Evolutionary conservation across 2,329 filamentous ascomycete species (phyloP), one percentile per base, ranked within the genome.

Genomic region (Colletotrichum sp.): DNA sequence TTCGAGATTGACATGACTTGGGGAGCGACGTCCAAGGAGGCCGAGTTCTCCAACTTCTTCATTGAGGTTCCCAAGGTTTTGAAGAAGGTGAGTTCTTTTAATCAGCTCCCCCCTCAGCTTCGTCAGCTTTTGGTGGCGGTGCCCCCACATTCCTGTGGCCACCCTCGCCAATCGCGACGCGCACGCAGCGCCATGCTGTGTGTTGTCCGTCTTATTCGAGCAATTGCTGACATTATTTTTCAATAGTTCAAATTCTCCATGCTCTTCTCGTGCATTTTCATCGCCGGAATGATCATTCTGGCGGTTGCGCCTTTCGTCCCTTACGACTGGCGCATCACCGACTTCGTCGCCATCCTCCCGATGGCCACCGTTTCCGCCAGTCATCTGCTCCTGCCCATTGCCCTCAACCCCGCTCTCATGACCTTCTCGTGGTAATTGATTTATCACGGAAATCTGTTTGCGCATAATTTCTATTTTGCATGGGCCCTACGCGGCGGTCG

Each of bases 1-100:
- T 95, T 97, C 83, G 92, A 95, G 86, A 92, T 96, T 82, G 90
- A 97, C 85, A 96, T 97, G 93, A 92, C 91, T 5, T 97, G 95
- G 95, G 95, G 95, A 67, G 92, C 95, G 2, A 98, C 95, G 0
- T 91, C 93, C 55, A 98, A 98, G 86, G 95, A 98, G 86, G 91
- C 92, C 66, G 93, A 95, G 80, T 93, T 94, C 81, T 93, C 94
- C 30, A 94, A 95, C 84, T 98, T 98, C 86, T 96, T 96, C 86
- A 94, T 95, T 76, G 95, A 97, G 82, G 91, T 96, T 21, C 93
- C 94, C 39, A 94, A 94, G 82, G 94, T 98, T 55, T 83, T 96
- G 80, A 93, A 93, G 85, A 93, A 92, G 82, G 95, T 95, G 85
- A 91, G 93, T 84, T 80, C 82, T 81, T 85, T 69, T 80, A 79